These are phyloP conservation scores for Sanghuangporus baumii DNA, from an alignment of 1,284 basidiomycete genomes.

Conservation along the genomic window DNA sequence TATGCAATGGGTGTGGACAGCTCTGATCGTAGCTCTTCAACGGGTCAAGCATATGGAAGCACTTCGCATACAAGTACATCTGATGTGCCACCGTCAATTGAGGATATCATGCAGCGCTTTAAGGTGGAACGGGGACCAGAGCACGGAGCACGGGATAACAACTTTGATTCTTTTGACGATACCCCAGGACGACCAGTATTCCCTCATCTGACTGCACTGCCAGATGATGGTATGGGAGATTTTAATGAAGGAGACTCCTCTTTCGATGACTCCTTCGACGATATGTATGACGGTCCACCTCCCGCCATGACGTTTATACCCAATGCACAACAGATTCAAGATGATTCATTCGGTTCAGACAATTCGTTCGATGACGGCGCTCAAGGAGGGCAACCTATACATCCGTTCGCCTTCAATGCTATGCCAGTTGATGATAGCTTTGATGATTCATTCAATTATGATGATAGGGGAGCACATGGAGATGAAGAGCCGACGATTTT, in stretches of 20 bases:
- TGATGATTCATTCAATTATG: conserved; percentile 28
- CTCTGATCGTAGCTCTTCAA: conserved; percentile 21
- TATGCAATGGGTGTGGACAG: conserved; percentile 35
- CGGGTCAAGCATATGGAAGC: conserved; percentile 12
- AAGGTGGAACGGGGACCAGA: conserved; percentile 19
- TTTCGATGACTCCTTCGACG: conserved; percentile 37
- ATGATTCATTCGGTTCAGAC: conserved; percentile 53
- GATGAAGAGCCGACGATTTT: conserved; percentile 58
- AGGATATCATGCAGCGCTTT: conserved; percentile 49
- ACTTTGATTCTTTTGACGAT: conserved; percentile 17
- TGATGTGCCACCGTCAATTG: conserved; percentile 37
- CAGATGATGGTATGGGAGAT: conserved; percentile 20
- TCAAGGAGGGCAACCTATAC: background rate
- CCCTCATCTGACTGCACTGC: conserved; percentile 8
- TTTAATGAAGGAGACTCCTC: conserved; percentile 36
- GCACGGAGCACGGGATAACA: conserved; percentile 16
- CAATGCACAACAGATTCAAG: conserved; percentile 19
- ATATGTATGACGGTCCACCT: conserved; percentile 31
- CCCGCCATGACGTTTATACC: conserved; percentile 17
- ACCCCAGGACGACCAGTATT: background rate
- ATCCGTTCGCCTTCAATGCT: conserved; percentile 33
- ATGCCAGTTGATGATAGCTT: conserved; percentile 22
- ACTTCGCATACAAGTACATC: background rate
- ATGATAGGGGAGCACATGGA: conserved; percentile 30
- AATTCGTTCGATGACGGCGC: conserved; percentile 38